phyloP scores from a whole-genome alignment of 257 asterid genomes.

The Linderniella brevidens region DNA sequence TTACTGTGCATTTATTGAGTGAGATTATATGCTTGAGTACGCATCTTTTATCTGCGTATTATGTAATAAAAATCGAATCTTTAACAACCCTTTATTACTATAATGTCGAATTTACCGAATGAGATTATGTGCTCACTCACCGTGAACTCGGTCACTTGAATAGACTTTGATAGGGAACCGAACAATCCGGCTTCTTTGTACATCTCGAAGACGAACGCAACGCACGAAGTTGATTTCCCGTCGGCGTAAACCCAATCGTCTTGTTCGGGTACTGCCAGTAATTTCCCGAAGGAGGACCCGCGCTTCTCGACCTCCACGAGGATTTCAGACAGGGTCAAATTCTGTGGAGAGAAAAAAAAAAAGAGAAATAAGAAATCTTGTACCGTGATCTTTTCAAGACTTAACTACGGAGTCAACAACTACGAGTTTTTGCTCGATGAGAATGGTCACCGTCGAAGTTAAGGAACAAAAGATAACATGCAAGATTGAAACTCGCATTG shows the following conservation, averaged over 20 bases:
- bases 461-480: too few relatives aligned
- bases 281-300: slow-evolving; percentile 68
- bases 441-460: too few relatives aligned
- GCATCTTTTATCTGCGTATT: slow-evolving; percentile 76
- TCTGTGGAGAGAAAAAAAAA: slow-evolving; percentile 22
- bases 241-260: slow-evolving; percentile 77
- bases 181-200: slow-evolving; percentile 89
- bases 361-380: not conserved
- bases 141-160: slow-evolving; percentile 89
- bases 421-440: too few relatives aligned
- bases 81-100: not conserved
- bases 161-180: slow-evolving; percentile 47
- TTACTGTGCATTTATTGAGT: too few relatives aligned
- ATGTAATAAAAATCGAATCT: not conserved
- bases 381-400: not conserved
- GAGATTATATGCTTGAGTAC: too few relatives aligned
- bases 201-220: slow-evolving; percentile 76
- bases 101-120: not conserved
- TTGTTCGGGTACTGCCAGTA: slow-evolving; percentile 71
- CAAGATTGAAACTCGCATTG: too few relatives aligned
- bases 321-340: slow-evolving; percentile 53
- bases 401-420: too few relatives aligned
- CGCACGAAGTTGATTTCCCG: slow-evolving; percentile 82
- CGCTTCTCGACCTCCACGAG: slow-evolving; percentile 80
- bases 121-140: slow-evolving; percentile 26